Evolutionary conservation across 805 yeast species (phyloP), one percentile per base, ranked within the genome.

Genomic region (Zygoascus biomembranicola): DNA sequence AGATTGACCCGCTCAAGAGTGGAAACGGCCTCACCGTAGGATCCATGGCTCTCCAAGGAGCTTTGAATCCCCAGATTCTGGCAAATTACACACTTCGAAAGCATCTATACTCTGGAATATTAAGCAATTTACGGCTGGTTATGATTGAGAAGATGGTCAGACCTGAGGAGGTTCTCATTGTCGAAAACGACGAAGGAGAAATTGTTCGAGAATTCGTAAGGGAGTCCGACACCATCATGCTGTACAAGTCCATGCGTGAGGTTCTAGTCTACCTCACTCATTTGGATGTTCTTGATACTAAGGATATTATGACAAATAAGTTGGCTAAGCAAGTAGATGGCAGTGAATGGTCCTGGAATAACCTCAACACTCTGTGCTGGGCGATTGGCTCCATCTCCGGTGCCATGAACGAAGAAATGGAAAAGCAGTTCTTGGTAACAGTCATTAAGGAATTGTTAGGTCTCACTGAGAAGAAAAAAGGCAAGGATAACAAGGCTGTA

Each of bases 351-450:
- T 90, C 97, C 31, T 94, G 99, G 98, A 95, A 90, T 68, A 92
- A 92, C 67, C 85, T 94, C 64, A 94, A 94, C 70, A 94, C 98
- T 2, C 73, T 94, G 60, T 94, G 98, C 75, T 94, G 99, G 99
- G 99, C 99, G 10, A 94, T 94, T 69, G 99, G 99, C 58, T 92
- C 98, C 14, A 94, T 94, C 55, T 89, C 97, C 2, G 98, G 99
- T 66, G 87, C 99, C 1, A 94, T 94, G 99, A 90, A 87, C 66
- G 98, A 94, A 73, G 96, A 90, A 61, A 86, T 92, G 80, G 99
- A 94, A 68, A 94, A 90, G 72, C 80, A 94, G 63, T 94, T 94
- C 67, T 77, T 94, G 59, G 97, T 94, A 43, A 79, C 89, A 14
- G 97, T 94, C 32, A 92, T 94, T 62, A 94, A 89, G 70, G 97